phyloP scores from a whole-genome alignment of 768 basidiomycete genomes.

The Leccinum incarnatum region DNA sequence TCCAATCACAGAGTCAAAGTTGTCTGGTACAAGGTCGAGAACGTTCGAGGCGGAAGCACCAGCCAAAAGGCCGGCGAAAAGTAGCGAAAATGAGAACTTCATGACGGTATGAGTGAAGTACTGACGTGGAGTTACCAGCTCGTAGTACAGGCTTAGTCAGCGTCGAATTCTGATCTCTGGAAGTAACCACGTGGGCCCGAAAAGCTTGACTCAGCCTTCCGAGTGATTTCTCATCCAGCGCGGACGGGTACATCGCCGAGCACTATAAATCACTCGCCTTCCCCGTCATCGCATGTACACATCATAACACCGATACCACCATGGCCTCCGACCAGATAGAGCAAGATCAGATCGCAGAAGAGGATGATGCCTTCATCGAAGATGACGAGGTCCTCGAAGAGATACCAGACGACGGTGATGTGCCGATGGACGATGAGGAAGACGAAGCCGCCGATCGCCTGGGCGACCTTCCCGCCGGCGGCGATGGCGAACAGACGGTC shows the following conservation, averaged over 20 bases:
- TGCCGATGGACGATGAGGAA: conserved; percentile 68
- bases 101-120: conserved; percentile 37
- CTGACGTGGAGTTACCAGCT: conserved; percentile 29
- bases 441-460: conserved; percentile 51
- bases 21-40: conserved; percentile 68
- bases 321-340: conserved; percentile 40
- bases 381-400: conserved; percentile 65
- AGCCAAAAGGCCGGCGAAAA: conserved; percentile 55
- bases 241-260: background rate
- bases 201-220: conserved; percentile 12
- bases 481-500: conserved; percentile 37
- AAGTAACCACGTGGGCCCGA: background rate
- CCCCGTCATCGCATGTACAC: background rate
- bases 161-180: background rate
- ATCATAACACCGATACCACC: conserved; percentile 4
- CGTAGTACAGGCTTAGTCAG: conserved; percentile 23
- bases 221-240: conserved; percentile 26
- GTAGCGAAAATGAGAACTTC: conserved; percentile 55
- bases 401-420: conserved; percentile 62
- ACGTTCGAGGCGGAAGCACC: conserved; percentile 76
- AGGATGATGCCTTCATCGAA: conserved; percentile 60
- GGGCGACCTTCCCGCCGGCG: conserved; percentile 41
- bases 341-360: conserved; percentile 34
- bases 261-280: background rate
- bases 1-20: conserved; percentile 76